Base-by-base conservation (phyloP, 169 alveolate species). In the Eimeria acervulina region DNA sequence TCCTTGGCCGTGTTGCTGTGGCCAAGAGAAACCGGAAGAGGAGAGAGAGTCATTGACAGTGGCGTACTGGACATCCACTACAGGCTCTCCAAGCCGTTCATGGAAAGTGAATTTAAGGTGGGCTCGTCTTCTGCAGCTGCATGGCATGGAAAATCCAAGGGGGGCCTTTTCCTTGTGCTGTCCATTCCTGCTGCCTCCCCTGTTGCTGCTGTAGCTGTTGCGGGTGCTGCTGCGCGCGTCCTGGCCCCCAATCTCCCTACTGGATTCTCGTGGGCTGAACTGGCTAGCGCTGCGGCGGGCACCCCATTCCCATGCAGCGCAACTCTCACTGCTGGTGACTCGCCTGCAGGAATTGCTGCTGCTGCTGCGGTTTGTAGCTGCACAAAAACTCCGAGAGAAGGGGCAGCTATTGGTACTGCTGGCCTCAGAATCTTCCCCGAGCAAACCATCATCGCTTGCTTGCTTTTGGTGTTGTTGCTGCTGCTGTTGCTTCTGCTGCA, bases 351-450 rank as follows among this genome's bases (percentile, higher is more conserved):
- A 47, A 31, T n/a, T 51, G 80, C 36, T 84, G 52, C 93, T 51
- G 59, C 10, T 84, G 93, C 78, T 84, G 93, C 78, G 93, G 80
- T 40, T 55, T n/a, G 78, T 31, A 84, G 74, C 93, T 13, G 78
- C 68, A 33, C 42, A 59, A 40, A 52, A 84, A 68, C 93, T 84
- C 55, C 66, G 59, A 59, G 80, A 63, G 68, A 36, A 84, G 33
- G 51, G 38, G 59, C 10, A 36, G 51, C 52, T 44, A 21, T 51
- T 68, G 51, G 21, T 55, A 12, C 74, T 51, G 5, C 74, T 28
- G 55, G 91, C 70, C 63, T 7, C 47, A n/a, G 93, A 84, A 31
- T 59, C 93, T n/a, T 84, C 80, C 26, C 59, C 44, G 15, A 84
- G 93, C 80, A 84, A 31, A 38, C 59, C 78, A 36, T 84, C 80